Conservation (phyloP, 768 basidiomycete species). For the Auricularia sp. region DNA sequence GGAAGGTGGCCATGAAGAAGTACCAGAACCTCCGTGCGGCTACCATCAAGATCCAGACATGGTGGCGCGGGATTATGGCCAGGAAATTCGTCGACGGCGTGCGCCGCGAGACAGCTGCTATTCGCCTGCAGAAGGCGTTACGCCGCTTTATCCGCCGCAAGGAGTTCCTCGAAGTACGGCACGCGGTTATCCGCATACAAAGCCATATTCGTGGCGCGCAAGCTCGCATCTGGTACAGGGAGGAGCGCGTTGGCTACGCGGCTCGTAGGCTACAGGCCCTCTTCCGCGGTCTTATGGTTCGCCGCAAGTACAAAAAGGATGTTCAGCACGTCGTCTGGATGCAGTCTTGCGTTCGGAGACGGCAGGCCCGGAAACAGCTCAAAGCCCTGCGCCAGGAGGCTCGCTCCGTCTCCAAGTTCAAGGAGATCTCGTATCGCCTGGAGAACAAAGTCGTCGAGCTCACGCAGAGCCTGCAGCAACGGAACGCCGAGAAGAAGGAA, state of each 20-base stretch:
- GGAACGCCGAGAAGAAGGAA: slow-evolving; percentile 85
- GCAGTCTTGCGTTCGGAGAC: slow-evolving; percentile 87
- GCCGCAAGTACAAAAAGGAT: slow-evolving; percentile 46
- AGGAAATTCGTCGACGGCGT: slow-evolving; percentile 58
- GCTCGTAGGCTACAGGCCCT: slow-evolving; percentile 72
- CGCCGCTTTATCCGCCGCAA: slow-evolving; percentile 68
- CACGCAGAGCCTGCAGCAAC: slow-evolving; percentile 84
- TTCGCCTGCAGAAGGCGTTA: slow-evolving; percentile 61
- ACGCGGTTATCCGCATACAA: slow-evolving; percentile 65
- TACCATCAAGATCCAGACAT: slow-evolving; percentile 81
- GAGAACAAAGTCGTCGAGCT: slow-evolving; percentile 99
- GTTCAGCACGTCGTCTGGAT: slow-evolving; percentile 69
- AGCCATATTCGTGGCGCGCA: slow-evolving; percentile 68
- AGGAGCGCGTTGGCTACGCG: slow-evolving; percentile 47
- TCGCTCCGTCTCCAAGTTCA: slow-evolving; percentile 95
- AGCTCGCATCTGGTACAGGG: slow-evolving; percentile 49
- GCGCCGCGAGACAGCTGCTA: slow-evolving; percentile 64
- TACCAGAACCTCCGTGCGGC: slow-evolving; percentile 63
- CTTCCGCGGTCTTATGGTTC: slow-evolving; percentile 64
- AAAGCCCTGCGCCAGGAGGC: slow-evolving; percentile 81
- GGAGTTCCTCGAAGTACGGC: slow-evolving; percentile 51
- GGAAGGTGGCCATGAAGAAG: slow-evolving; percentile 71
- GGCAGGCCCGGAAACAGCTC: slow-evolving; percentile 77
- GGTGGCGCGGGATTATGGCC: slow-evolving; percentile 88
- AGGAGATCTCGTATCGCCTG: slow-evolving; percentile 92